Conservation (phyloP, 352 stramenopile species). For the Phytophthora tentaculata region DNA sequence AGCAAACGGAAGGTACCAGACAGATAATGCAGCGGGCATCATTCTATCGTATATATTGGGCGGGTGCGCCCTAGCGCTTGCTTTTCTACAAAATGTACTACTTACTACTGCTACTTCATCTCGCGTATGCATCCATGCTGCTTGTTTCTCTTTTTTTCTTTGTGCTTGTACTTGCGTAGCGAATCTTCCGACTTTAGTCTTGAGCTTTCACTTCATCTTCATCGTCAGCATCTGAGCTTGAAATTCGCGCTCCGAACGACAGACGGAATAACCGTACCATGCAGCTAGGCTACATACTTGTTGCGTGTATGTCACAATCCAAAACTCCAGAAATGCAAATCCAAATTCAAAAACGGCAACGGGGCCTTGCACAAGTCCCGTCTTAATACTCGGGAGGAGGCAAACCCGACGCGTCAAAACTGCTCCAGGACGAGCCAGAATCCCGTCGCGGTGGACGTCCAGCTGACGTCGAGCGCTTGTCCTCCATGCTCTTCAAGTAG, state of each 20-base stretch:
- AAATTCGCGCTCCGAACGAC: conserved; percentile 9
- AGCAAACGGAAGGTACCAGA: conserved; percentile 1
- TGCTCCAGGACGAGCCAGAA: conserved; percentile 60
- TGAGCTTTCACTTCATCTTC: conserved; percentile 44
- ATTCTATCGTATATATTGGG: conserved; percentile 53
- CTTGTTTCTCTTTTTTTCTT: conserved; percentile 35
- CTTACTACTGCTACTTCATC: conserved; percentile 52
- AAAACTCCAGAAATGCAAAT: conserved; percentile 54
- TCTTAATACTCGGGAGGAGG: conserved; percentile 49
- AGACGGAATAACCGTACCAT: conserved; percentile 50
- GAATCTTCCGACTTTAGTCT: conserved; percentile 39
- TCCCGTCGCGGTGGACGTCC: conserved; percentile 52
- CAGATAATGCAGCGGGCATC: conserved; percentile 34
- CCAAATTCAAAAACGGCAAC: conserved; percentile 46
- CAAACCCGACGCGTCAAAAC: conserved; percentile 49
- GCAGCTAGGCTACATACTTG: conserved; percentile 42
- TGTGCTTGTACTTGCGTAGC: conserved; percentile 29
- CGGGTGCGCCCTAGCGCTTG: conserved; percentile 31
- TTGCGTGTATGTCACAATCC: conserved; percentile 41
- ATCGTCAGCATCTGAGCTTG: conserved; percentile 27
- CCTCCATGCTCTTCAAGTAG: conserved; percentile 77
- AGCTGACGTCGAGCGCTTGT: conserved; percentile 45
- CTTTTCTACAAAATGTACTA: conserved; percentile 62
- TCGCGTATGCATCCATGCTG: conserved; percentile 36
- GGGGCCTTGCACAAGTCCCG: conserved; percentile 7